Conservation (phyloP, 2,329 filamentous ascomycete species). For the Aspergillus sp. region DNA sequence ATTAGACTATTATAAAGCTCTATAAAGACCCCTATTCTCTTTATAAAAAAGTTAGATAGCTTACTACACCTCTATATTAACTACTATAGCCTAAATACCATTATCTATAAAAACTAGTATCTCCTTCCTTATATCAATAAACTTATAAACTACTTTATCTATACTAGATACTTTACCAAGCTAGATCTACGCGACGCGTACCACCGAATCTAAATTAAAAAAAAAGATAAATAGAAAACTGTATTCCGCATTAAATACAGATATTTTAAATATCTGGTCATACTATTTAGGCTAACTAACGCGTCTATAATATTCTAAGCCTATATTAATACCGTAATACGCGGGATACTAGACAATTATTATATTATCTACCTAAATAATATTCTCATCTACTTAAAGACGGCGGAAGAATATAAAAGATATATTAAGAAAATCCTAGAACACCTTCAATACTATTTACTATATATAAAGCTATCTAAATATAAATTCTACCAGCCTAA, state of each 20-base stretch:
- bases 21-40: fast-evolving
- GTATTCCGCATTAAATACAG: neutral
- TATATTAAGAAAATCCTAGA: neutral
- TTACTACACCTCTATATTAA: neutral
- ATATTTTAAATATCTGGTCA: neutral
- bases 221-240: neutral
- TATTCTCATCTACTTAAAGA: neutral
- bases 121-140: neutral
- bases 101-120: neutral
- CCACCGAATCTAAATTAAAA: neutral
- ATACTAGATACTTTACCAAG: neutral
- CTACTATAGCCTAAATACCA: neutral
- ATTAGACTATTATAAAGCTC: too few relatives aligned
- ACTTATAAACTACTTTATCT: neutral
- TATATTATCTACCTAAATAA: neutral
- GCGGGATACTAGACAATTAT: neutral
- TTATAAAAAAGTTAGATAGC: neutral
- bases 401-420: neutral
- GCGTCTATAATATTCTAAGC: neutral
- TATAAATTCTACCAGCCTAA: neutral
- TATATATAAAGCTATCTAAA: neutral
- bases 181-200: neutral
- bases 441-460: neutral
- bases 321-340: neutral
- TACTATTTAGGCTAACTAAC: neutral